Percentiles rank a stretch among this genome's conserved stretches.
Conservation (phyloP, 202 grass and related monocot genomes). For the Brachypodium distachyon region DNA sequence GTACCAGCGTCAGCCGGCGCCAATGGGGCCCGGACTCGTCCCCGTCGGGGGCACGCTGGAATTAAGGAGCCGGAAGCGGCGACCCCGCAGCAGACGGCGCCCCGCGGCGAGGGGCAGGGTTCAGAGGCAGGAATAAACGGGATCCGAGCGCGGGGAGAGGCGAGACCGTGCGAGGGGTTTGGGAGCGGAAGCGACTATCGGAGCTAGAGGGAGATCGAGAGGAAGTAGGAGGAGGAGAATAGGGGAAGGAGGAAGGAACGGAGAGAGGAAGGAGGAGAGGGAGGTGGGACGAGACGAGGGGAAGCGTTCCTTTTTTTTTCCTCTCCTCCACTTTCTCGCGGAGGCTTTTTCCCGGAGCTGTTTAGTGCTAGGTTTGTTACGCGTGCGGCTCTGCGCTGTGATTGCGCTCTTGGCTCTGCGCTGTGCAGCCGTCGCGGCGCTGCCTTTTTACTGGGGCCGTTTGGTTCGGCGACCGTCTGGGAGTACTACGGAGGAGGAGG, state of each 20-base stretch:
- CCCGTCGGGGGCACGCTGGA: not conserved
- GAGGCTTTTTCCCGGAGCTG: not conserved
- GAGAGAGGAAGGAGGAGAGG: not conserved
- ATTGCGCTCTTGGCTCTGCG: not conserved
- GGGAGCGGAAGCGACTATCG: not conserved
- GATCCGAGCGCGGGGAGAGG: not conserved
- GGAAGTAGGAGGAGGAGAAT: not conserved
- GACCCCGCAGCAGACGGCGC: not conserved
- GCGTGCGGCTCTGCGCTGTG: conserved; percentile 9
- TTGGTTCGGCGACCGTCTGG: not conserved
- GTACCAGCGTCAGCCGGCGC: not conserved
- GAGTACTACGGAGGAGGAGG: not conserved
- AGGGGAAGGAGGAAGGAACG: not conserved
- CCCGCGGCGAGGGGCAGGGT: not conserved
- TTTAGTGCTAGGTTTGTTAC: not conserved
- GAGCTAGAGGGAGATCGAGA: not conserved
- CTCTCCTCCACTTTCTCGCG: not conserved
- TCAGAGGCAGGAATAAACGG: not conserved
- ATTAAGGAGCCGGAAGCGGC: not conserved
- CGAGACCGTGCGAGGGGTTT: not conserved
- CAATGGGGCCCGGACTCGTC: not conserved
- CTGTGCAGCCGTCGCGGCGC: not conserved
- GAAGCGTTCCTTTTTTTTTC: not conserved
- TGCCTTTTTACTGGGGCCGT: not conserved
- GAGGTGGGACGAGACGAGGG: not conserved